phyloP scores from a whole-genome alignment of 208 protist species.

The Acanthamoeba culbertsoni region DNA sequence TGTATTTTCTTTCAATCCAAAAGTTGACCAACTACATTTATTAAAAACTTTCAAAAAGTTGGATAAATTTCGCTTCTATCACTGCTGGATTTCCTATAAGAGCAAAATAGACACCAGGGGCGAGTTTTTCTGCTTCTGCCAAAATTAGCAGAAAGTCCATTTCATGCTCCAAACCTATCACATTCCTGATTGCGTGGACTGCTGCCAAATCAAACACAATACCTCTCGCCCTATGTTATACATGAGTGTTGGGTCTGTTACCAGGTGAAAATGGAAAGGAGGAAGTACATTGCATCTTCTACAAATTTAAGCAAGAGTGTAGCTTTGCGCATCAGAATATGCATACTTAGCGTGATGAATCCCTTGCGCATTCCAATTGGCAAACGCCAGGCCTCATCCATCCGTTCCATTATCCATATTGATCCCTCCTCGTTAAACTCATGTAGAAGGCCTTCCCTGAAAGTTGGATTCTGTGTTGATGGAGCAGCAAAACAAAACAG shows the following conservation, averaged over 20 bases:
- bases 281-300: background rate
- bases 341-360: background rate
- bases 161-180: background rate
- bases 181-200: background rate
- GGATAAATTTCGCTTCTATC: background rate
- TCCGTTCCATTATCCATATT: background rate
- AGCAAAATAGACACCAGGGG: background rate
- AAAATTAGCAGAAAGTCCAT: background rate
- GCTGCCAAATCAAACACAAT: background rate
- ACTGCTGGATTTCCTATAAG: background rate
- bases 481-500: background rate
- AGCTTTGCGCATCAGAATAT: background rate
- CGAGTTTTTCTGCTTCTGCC: background rate
- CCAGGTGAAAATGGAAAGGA: background rate
- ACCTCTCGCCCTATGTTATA: background rate
- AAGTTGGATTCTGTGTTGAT: too few relatives aligned
- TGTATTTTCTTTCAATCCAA: too few relatives aligned
- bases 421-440: background rate
- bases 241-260: background rate
- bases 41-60: constrained; percentile 55
- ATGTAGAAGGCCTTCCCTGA: background rate
- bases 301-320: constrained; percentile 3
- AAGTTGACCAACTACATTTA: too few relatives aligned
- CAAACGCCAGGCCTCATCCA: background rate
- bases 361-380: background rate